phyloP scores from a whole-genome alignment of 768 basidiomycete genomes.

The Leucosporidium yakuticum region DNA sequence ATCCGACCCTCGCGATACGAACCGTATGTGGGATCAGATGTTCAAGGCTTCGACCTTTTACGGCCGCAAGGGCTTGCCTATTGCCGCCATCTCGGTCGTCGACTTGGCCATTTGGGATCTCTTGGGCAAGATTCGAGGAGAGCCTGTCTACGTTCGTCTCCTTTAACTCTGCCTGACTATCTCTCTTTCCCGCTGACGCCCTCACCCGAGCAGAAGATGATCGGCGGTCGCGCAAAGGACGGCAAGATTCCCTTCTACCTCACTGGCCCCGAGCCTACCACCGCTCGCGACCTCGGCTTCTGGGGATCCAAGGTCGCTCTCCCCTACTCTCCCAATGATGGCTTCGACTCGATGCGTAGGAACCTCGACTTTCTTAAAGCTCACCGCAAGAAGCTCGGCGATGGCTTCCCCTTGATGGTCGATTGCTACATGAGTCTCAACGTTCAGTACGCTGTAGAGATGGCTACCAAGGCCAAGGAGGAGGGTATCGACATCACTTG shows the following conservation, averaged over 20 bases:
- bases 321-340: conserved; percentile 42
- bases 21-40: conserved; percentile 46
- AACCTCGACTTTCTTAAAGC: conserved; percentile 37
- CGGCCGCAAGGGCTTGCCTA: conserved; percentile 43
- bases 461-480: conserved; percentile 41
- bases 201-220: conserved; percentile 40
- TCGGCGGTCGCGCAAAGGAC: conserved; percentile 45
- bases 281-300: conserved; percentile 43
- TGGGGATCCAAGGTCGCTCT: conserved; percentile 45
- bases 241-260: conserved; percentile 44
- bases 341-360: conserved; percentile 15
- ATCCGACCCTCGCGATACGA: conserved; percentile 45
- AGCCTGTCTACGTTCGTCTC: conserved; percentile 42
- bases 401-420: conserved; percentile 46
- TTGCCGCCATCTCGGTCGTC: conserved; percentile 45
- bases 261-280: conserved; percentile 43
- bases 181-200: not conserved
- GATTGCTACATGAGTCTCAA: conserved; percentile 41
- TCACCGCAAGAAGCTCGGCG: conserved; percentile 42
- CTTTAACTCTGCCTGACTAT: too few species aligned
- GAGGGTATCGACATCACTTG: conserved; percentile 46
- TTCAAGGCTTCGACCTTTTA: conserved; percentile 45
- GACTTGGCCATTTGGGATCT: conserved; percentile 48
- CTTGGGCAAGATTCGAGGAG: conserved; percentile 45
- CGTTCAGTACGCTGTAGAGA: conserved; percentile 43